Conservation (phyloP, 2,329 filamentous ascomycete species). For the Coniochaeta sp. region DNA sequence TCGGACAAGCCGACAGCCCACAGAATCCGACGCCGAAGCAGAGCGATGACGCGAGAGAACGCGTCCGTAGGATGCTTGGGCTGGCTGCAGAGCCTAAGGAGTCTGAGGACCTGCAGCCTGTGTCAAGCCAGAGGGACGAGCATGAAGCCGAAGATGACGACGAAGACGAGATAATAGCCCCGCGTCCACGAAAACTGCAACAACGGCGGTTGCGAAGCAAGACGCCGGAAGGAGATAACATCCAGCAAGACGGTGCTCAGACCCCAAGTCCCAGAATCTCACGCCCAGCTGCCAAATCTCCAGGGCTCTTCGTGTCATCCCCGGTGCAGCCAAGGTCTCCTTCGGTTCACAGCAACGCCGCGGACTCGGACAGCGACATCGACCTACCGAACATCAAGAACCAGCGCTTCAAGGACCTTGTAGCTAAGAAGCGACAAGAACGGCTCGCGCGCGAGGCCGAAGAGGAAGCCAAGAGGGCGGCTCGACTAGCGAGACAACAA, state of each 20-base stretch:
- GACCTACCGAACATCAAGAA: conserved; percentile 42
- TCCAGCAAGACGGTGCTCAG: background rate
- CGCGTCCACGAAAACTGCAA: conserved; percentile 32
- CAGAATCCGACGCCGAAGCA: conserved; percentile 16
- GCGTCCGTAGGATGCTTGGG: conserved; percentile 35
- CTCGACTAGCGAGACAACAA: conserved; percentile 29
- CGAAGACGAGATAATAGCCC: conserved; percentile 33
- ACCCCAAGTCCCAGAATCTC: background rate
- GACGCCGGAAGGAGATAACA: conserved; percentile 21
- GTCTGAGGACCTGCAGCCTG: background rate
- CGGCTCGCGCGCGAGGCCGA: conserved; percentile 63
- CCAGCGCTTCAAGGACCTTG: conserved; percentile 62
- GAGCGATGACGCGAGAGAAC: conserved; percentile 29
- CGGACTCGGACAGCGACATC: conserved; percentile 31
- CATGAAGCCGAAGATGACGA: conserved; percentile 26
- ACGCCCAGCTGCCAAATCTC: conserved; percentile 16
- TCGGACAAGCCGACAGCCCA: conserved; percentile 22
- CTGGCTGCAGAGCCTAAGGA: conserved; percentile 18
- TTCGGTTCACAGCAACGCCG: conserved; percentile 18
- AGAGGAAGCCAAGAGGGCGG: conserved; percentile 40
- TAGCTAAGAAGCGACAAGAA: conserved; percentile 67
- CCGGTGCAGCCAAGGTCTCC: conserved; percentile 29
- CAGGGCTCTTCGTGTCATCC: conserved; percentile 25
- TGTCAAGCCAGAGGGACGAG: conserved; percentile 17
- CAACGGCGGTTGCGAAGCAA: conserved; percentile 27